Evolutionary conservation across 2,329 filamentous ascomycete species (phyloP).

Genomic region (Diplodia sapinea): DNA sequence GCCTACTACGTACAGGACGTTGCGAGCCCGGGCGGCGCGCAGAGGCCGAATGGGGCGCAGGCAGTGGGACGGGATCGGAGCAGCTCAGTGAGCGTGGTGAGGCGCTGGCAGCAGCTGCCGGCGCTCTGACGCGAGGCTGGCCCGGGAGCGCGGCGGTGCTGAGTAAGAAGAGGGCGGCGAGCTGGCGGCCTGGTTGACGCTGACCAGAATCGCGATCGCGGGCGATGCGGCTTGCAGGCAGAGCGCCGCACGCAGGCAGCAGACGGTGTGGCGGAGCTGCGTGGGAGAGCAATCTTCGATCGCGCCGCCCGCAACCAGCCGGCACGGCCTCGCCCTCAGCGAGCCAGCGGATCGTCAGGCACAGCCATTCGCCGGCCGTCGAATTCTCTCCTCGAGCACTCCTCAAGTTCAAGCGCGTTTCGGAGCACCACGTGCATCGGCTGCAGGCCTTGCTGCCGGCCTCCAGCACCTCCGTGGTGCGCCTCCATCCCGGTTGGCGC

Average conservation of each 20-base stretch:
- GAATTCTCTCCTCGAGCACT: background rate
- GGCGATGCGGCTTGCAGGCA: constrained; percentile 5
- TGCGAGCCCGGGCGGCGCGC: background rate
- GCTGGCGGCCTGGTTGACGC: background rate
- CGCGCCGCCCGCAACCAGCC: background rate
- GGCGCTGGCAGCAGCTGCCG: constrained; percentile 5
- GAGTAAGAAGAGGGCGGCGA: constrained; percentile 21
- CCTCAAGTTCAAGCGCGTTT: background rate
- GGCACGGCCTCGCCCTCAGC: background rate
- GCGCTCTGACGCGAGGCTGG: constrained; percentile 2
- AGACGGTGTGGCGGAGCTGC: background rate
- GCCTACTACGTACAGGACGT: background rate
- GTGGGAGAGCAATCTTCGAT: constrained; percentile 2
- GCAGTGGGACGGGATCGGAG: constrained; percentile 1
- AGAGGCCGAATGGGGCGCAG: constrained; percentile 10
- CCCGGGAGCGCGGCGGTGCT: constrained; percentile 18
- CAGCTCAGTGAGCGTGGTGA: constrained; percentile 5
- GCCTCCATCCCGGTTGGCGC: background rate
- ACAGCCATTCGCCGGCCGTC: background rate
- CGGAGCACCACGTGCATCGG: background rate
- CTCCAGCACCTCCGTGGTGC: background rate
- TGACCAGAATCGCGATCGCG: constrained; percentile 11
- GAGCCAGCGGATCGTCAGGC: constrained; percentile 7
- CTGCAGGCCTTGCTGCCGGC: background rate
- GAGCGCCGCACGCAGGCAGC: background rate